A percentile compares a stretch with the other conserved stretches of the same genome.
phyloP scores from a whole-genome alignment of 345 rosid species.

The Melastoma malabathricum region DNA sequence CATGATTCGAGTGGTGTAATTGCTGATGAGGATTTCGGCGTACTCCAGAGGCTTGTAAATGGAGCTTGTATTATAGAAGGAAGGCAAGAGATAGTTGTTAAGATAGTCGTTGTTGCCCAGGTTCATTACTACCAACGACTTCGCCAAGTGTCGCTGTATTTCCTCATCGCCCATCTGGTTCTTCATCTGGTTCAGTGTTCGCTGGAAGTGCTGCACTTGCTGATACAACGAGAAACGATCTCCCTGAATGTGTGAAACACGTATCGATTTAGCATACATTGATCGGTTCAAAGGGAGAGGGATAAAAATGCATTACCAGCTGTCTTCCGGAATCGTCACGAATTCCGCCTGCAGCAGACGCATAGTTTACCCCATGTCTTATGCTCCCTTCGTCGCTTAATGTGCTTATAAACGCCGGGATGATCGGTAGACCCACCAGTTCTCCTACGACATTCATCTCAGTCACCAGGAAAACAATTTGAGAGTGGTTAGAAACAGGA shows the following conservation, averaged over 20 bases:
- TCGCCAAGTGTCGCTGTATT: conserved; percentile 18
- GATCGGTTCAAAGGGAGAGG: not conserved
- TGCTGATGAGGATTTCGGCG: conserved; percentile 43
- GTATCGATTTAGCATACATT: not conserved
- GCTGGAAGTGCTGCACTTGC: conserved; percentile 50
- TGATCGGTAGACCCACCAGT: conserved; percentile 42
- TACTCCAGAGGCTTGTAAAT: conserved; percentile 31
- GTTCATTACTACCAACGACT: conserved; percentile 49
- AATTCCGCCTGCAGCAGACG: conserved; percentile 86
- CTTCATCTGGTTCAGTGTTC: conserved; percentile 36
- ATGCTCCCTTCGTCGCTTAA: conserved; percentile 21
- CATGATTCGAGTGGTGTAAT: conserved; percentile 31
- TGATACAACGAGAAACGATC: conserved; percentile 44
- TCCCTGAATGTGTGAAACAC: conserved; percentile 24
- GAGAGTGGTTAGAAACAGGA: no score
- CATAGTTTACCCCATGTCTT: conserved; percentile 56
- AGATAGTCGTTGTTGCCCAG: conserved; percentile 78
- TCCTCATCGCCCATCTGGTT: conserved; percentile 14
- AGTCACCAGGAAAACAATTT: not conserved
- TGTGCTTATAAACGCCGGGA: conserved; percentile 43
- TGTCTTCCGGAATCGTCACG: conserved; percentile 55
- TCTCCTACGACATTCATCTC: conserved; percentile 27
- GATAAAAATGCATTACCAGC: conserved; percentile 12
- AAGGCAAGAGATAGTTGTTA: conserved; percentile 59
- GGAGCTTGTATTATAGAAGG: conserved; percentile 31